Base-by-base conservation (phyloP, 257 asterid genomes). In the Penstemon barbatus region DNA sequence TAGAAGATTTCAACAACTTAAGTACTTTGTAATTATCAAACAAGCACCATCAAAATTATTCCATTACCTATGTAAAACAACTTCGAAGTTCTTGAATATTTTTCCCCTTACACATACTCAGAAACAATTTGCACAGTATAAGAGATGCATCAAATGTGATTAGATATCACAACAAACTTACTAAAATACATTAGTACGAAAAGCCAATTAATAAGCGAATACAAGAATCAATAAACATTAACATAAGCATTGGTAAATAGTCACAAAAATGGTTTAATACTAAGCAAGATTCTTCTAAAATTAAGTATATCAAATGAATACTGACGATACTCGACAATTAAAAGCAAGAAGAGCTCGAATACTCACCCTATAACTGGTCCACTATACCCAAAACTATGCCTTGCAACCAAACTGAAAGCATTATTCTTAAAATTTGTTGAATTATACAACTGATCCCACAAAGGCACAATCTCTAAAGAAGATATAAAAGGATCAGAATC, bases 401-500 rank as follows among this genome's bases (percentile, higher is more conserved):
- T 91, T 12, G 97, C 86, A 25, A 89, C 79, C 84, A 91, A 82
- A 66, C 81, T 76, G 67, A 94, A 73, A 70, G 82, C 88, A 81
- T 68, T 53, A 43, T 69, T 25, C 15, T 56, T 71, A 75, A 94
- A 91, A 84, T 94, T 85, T 0, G 99, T 91, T 4, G 92, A 83
- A 84, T 94, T 94, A 66, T 94, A 94, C 83, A 91, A 48, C 48
- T 89, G 96, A 82, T 81, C 84, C 72, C 68, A 73, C 87, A 94
- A 66, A 61, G 67, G 84, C 74, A 94, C 86, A 74, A 89, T 79
- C 79, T 94, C 97, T 45, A 94, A 81, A 54, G 95, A 85, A 42
- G 97, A 89, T 13, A 94, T 94, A 81, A 94, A 94, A 67, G 99
- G 99, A 79, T 94, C 99, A 0, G 99, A 94, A 77, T 91, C 96